Evolutionary conservation across 441 rosid genomes (phyloP).

Genomic region (Adansonia madagascariensis): DNA sequence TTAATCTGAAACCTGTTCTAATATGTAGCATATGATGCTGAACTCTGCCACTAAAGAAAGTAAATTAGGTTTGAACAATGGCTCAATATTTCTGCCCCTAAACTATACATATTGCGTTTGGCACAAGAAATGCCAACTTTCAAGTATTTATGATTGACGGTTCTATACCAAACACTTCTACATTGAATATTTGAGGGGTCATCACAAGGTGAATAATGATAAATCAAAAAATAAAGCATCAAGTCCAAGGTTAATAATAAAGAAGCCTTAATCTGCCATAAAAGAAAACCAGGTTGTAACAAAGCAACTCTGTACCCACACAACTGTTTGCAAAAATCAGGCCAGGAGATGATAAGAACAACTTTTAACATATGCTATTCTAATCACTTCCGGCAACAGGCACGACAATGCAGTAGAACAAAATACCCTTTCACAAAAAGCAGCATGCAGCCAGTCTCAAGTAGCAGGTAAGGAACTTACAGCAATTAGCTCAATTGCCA

Average conservation of each 20-base stretch:
- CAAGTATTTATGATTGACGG: background rate
- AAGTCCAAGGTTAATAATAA: background rate
- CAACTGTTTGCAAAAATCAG: conserved; percentile 1
- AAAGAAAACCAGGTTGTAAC: background rate
- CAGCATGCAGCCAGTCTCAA: background rate
- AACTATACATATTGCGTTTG: background rate
- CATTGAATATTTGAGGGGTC: background rate
- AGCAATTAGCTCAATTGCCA: conserved; percentile 94
- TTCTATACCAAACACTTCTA: background rate
- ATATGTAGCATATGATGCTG: background rate
- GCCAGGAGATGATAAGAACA: conserved; percentile 13
- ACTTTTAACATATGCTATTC: background rate
- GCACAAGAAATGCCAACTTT: background rate
- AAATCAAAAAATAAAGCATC: background rate
- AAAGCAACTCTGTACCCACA: background rate
- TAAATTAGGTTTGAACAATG: background rate
- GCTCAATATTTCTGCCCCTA: background rate
- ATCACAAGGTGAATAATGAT: conserved; percentile 15
- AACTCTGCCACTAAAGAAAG: conserved; percentile 4
- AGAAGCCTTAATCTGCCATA: background rate
- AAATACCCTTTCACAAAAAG: background rate
- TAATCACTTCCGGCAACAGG: background rate
- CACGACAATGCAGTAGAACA: conserved; percentile 1
- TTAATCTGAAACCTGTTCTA: conserved; percentile 5
- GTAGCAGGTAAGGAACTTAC: conserved; percentile 48